phyloP scores from a whole-genome alignment of 2,329 filamentous ascomycete species.

The Paraconiothyrium brasiliense region DNA sequence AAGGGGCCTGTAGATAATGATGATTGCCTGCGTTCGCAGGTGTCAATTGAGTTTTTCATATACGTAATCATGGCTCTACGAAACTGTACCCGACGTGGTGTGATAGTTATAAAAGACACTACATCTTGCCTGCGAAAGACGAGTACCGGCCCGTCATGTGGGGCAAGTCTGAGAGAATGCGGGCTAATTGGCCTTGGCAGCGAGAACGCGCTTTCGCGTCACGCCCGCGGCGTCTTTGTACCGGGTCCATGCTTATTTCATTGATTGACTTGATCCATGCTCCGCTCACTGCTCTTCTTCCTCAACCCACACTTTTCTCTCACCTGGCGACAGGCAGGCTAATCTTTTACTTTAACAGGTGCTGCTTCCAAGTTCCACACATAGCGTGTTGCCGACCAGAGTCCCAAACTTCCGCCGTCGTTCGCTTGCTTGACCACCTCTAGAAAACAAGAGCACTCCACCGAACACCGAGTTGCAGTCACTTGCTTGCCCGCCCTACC shows the following conservation, averaged over 20 bases:
- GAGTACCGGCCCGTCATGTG: not conserved
- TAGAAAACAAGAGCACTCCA: not conserved
- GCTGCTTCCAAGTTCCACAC: not conserved
- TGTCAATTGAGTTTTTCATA: conserved; percentile 5
- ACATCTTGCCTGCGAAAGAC: not conserved
- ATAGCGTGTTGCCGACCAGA: not conserved
- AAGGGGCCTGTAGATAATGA: conserved; percentile 24
- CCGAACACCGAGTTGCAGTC: not conserved
- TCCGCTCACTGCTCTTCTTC: not conserved
- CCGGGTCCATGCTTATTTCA: conserved; percentile 18
- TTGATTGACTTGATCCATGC: conserved; percentile 7
- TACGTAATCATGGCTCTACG: not conserved
- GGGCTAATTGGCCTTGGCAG: conserved; percentile 13
- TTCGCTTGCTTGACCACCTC: not conserved
- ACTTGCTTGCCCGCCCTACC: conserved; percentile 1
- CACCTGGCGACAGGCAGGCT: not conserved
- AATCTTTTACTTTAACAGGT: too few species aligned
- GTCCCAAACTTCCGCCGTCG: not conserved
- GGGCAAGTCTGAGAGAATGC: not conserved
- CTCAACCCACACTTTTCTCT: not conserved
- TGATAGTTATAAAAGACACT: not conserved
- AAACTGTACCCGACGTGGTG: not conserved
- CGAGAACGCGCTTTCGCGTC: conserved; percentile 35
- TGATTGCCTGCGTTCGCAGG: conserved; percentile 10
- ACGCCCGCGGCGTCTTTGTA: conserved; percentile 34